Evolutionary conservation across 441 rosid genomes (phyloP).

Genomic region (Gossypium lobatum): DNA sequence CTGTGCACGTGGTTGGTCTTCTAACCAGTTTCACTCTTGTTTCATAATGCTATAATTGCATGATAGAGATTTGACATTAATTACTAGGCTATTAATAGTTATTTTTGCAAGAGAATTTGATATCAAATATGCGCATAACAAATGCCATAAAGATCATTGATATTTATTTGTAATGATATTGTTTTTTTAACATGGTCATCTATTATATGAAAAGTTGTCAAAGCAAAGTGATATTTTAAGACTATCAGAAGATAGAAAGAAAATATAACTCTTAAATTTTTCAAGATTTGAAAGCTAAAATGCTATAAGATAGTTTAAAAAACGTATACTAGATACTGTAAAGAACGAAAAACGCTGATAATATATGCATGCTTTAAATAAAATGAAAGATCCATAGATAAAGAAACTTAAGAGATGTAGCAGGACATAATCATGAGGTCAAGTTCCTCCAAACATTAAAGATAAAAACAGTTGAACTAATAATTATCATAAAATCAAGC

Average conservation of each 20-base stretch:
- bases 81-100: not conserved
- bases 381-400: not conserved
- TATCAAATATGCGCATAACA: not conserved
- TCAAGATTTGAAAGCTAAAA: no score
- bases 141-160: not conserved
- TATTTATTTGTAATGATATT: not conserved
- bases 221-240: no score
- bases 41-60: not conserved
- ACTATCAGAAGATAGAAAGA: no score
- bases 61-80: not conserved
- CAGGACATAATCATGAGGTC: not conserved
- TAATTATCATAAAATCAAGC: not conserved
- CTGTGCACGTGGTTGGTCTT: not conserved
- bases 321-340: no score
- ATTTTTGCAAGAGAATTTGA: not conserved
- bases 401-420: not conserved
- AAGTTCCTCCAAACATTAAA: not conserved
- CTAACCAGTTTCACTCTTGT: not conserved
- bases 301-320: no score
- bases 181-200: not conserved
- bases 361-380: not conserved
- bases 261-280: no score
- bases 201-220: no score
- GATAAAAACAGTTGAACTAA: not conserved
- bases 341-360: not conserved